Percentiles rank a stretch among this genome's conserved stretches.
Conservation (phyloP, 2,329 filamentous ascomycete genomes). For the Trichophaea hybrida region DNA sequence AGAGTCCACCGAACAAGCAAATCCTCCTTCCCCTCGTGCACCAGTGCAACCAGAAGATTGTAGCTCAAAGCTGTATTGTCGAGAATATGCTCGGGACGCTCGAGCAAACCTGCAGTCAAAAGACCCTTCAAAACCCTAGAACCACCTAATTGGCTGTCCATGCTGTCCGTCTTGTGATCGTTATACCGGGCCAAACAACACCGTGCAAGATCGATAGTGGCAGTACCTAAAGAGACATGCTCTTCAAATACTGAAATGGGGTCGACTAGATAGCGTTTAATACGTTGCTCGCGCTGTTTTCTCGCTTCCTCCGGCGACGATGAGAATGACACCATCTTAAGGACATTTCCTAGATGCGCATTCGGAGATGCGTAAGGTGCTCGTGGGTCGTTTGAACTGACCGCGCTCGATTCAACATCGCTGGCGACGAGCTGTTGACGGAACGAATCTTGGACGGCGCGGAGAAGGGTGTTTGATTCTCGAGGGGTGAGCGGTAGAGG, state of each 20-base stretch:
- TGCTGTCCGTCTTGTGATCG: not conserved
- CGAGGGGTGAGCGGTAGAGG: slow-evolving; percentile 13
- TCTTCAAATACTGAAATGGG: slow-evolving; percentile 14
- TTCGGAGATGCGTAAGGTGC: slow-evolving; percentile 8
- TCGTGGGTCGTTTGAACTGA: not conserved
- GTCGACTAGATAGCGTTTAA: slow-evolving; percentile 14
- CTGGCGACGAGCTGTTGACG: slow-evolving; percentile 9
- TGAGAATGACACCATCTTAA: slow-evolving; percentile 8
- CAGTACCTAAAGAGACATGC: slow-evolving; percentile 14
- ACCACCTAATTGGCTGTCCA: not conserved
- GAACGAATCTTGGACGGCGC: slow-evolving; percentile 19
- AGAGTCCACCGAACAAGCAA: not conserved
- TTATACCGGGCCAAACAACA: slow-evolving; percentile 13
- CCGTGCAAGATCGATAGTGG: slow-evolving; percentile 10
- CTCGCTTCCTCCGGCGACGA: not conserved
- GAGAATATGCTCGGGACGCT: not conserved
- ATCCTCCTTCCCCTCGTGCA: not conserved
- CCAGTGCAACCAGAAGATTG: not conserved
- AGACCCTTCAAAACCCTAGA: not conserved
- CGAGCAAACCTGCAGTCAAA: not conserved
- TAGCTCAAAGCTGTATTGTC: not conserved
- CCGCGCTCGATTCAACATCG: not conserved
- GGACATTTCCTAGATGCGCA: slow-evolving; percentile 8
- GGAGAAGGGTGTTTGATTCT: slow-evolving; percentile 17
- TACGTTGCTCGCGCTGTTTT: slow-evolving; percentile 2